Conservation (phyloP, 768 basidiomycete species). For the Psilocybe subaeruginosa region DNA sequence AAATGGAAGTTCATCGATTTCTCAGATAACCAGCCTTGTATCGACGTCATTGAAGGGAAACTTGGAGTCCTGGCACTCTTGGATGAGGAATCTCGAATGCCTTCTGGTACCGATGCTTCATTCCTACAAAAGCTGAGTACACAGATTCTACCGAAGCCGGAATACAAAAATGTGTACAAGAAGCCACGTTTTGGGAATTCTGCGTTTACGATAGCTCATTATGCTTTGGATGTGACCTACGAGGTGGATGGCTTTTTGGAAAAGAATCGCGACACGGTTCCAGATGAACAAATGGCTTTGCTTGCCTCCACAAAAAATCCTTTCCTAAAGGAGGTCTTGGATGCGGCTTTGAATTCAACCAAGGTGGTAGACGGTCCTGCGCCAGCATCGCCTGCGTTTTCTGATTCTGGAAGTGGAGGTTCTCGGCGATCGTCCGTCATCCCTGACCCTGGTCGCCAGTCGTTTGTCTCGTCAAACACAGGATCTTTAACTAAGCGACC, state of each 20-base stretch:
- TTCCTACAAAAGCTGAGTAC: slow-evolving; percentile 91
- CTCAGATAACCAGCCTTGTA: slow-evolving; percentile 98
- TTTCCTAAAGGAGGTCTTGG: slow-evolving; percentile 94
- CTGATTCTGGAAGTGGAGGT: slow-evolving; percentile 75
- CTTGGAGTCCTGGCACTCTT: slow-evolving; percentile 93
- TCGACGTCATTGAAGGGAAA: slow-evolving; percentile 97
- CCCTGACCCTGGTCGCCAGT: slow-evolving; percentile 83
- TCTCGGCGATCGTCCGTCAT: slow-evolving; percentile 85
- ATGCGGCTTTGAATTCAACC: slow-evolving; percentile 80
- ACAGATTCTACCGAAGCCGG: slow-evolving; percentile 79
- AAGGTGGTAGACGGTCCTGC: slow-evolving; percentile 68
- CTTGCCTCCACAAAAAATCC: slow-evolving; percentile 86
- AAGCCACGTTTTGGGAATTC: slow-evolving; percentile 99
- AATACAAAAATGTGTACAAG: slow-evolving; percentile 90
- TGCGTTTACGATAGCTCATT: slow-evolving; percentile 97
- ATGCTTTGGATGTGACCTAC: slow-evolving; percentile 97
- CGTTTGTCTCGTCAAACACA: slow-evolving; percentile 57
- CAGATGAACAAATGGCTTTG: slow-evolving; percentile 94
- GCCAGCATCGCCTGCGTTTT: slow-evolving; percentile 75
- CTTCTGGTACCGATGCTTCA: slow-evolving; percentile 88
- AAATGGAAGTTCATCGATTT: slow-evolving; percentile 99
- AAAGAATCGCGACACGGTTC: slow-evolving; percentile 98
- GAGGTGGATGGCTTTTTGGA: slow-evolving; percentile 98
- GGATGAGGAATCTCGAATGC: slow-evolving; percentile 97
- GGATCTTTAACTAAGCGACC: slow-evolving; percentile 57